Evolutionary conservation across 1,139 yeast genomes (phyloP).

Genomic region (Yamadazyma friedrichii): DNA sequence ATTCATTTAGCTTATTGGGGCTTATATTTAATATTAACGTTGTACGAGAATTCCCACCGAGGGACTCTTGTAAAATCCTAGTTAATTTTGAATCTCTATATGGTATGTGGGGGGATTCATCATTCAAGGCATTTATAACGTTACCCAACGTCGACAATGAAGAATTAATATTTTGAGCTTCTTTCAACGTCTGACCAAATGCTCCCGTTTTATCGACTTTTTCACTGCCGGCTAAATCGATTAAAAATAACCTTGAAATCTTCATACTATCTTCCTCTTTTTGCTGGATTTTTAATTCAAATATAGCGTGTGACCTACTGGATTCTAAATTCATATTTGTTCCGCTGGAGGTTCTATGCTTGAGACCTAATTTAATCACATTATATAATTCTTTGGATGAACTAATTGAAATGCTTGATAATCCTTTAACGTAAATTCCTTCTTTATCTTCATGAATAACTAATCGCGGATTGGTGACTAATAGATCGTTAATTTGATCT

Average conservation of each 20-base stretch:
- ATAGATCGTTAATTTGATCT: slow-evolving; percentile 71
- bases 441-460: slow-evolving; percentile 65
- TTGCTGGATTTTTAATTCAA: slow-evolving; percentile 65
- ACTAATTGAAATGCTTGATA: slow-evolving; percentile 61
- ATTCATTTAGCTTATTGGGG: slow-evolving; percentile 58
- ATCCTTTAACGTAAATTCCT: slow-evolving; percentile 71
- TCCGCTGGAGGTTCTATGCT: slow-evolving; percentile 54
- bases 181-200: slow-evolving; percentile 71
- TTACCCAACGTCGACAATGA: slow-evolving; percentile 78
- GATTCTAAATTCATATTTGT: slow-evolving; percentile 77
- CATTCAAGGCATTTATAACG: slow-evolving; percentile 79
- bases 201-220: slow-evolving; percentile 85
- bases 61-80: slow-evolving; percentile 75
- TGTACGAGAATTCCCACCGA: slow-evolving; percentile 87
- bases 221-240: slow-evolving; percentile 89
- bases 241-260: slow-evolving; percentile 68
- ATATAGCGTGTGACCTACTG: slow-evolving; percentile 81
- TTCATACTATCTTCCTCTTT: slow-evolving; percentile 60
- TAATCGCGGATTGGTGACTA: slow-evolving; percentile 34
- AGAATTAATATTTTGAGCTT: slow-evolving; percentile 79
- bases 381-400: slow-evolving; percentile 57
- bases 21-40: slow-evolving; percentile 79
- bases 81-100: slow-evolving; percentile 85
- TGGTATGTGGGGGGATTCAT: slow-evolving; percentile 66
- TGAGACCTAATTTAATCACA: slow-evolving; percentile 56